These are phyloP conservation scores for Wilhelminamyces savonicus DNA, from an alignment of 805 yeast species.

Conservation along the genomic window DNA sequence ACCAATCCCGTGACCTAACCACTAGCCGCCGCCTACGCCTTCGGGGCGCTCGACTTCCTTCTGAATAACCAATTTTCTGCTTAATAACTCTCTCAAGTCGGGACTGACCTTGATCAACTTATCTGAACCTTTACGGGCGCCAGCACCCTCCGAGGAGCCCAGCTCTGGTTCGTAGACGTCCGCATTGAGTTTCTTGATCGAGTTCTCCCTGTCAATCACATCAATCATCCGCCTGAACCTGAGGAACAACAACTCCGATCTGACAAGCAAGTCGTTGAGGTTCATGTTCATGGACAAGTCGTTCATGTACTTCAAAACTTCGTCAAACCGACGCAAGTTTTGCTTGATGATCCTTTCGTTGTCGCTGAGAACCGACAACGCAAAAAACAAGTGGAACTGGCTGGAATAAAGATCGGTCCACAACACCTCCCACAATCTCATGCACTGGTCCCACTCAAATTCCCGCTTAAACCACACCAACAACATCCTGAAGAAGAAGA, in stretches of 20 bases:
- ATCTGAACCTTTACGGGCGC: conserved; percentile 1
- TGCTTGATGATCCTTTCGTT: conserved; percentile 72
- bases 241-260: conserved; percentile 78
- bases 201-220: conserved; percentile 57
- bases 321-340: conserved; percentile 76
- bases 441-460: conserved; percentile 69
- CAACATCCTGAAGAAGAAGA: conserved; percentile 92
- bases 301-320: conserved; percentile 87
- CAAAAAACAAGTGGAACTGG: conserved; percentile 83
- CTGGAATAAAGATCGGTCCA: conserved; percentile 85
- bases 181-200: conserved; percentile 7
- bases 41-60: conserved; percentile 47
- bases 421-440: conserved; percentile 84
- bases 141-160: conserved; percentile 1
- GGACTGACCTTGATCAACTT: conserved; percentile 34
- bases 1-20: too few relatives aligned
- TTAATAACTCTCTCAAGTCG: conserved; percentile 54
- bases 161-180: conserved; percentile 16
- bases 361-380: conserved; percentile 83
- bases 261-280: conserved; percentile 67
- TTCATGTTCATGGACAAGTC: conserved; percentile 76
- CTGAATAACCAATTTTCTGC: conserved; percentile 56
- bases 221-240: conserved; percentile 76
- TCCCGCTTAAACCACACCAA: conserved; percentile 95
- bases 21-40: conserved; percentile 41